Base-by-base conservation (phyloP, 345 rosid species). In the Capsella bursapastoris region DNA sequence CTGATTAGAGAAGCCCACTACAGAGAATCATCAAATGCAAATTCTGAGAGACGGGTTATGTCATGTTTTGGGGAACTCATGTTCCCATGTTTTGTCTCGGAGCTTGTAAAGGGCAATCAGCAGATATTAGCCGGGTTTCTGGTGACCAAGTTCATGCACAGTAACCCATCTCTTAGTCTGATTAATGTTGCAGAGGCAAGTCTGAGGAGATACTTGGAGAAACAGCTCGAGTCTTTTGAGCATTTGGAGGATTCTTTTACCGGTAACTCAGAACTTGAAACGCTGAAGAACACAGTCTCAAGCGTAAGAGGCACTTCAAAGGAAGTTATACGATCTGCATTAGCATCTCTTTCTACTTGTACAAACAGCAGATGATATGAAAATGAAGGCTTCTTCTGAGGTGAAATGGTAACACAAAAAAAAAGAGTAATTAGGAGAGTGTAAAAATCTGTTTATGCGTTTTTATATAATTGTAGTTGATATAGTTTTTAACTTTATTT, bases 91-190 rank as follows among this genome's bases (percentile, higher is more conserved):
- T 88, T 89, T 55, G 45, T 90, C 68, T 81, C 89, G 9, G 94
- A 83, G 83, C 98, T 92, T 35, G 88, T 89, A 53, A 88, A 81
- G 82, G 89, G 84, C 2, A 84, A 84, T 71, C 96, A 90, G 77
- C 86, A 81, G 38, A 82, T 90, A 53, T 82, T 95, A 16, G 99
- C 99, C 0, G 98, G 96, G 71, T 82, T 87, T 72, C 29, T 92
- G 15, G 81, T 92, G 47, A 83, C 97, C 1, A 88, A 86, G 74
- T 86, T 82, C 72, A 90, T 90, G 99, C 98, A 89, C 85, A 84
- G 86, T 6, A 89, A 84, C 78, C 82, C 88, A 51, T 83, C 89
- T 72, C 81, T 92, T 48, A 77, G 89, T 44, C 83, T 88, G 73
- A 56, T 92, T 37, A 92, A 88, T 58, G 57, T 88, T 28, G 84